Evolutionary conservation across 2,329 filamentous ascomycete genomes (phyloP).

Genomic region (Hypoxylon sp.): DNA sequence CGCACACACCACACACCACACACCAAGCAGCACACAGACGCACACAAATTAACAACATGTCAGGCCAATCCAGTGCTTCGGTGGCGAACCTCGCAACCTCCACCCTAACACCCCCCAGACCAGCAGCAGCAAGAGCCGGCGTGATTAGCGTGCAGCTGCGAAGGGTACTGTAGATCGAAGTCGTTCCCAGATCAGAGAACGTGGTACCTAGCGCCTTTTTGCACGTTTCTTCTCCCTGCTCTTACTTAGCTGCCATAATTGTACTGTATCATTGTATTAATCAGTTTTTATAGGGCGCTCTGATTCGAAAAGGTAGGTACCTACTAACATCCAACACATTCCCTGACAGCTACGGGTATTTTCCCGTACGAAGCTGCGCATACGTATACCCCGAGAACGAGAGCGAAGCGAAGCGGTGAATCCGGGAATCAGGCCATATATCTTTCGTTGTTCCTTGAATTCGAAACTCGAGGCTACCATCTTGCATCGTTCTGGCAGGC

Average conservation of each 20-base stretch:
- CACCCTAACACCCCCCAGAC: constrained; percentile 15
- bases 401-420: constrained; percentile 40
- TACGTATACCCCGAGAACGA: constrained; percentile 7
- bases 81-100: constrained; percentile 45
- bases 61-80: constrained; percentile 38
- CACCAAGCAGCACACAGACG: constrained; percentile 26
- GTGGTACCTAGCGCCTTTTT: constrained; percentile 36
- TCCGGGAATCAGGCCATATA: constrained; percentile 36
- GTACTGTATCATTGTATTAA: not conserved
- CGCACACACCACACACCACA: constrained; percentile 49
- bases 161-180: constrained; percentile 46
- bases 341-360: constrained; percentile 7
- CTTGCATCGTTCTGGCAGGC: constrained; percentile 20
- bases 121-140: constrained; percentile 45
- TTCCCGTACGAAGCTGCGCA: not conserved
- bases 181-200: constrained; percentile 43
- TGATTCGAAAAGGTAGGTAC: constrained; percentile 11
- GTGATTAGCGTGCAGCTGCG: constrained; percentile 45
- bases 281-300: not conserved
- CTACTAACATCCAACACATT: constrained; percentile 10
- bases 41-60: constrained; percentile 41
- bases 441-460: constrained; percentile 19
- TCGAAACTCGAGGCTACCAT: constrained; percentile 37
- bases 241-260: constrained; percentile 10
- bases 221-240: constrained; percentile 34